Evolutionary conservation across 805 yeast species (phyloP).

Genomic region (Henningerozyma blattae): DNA sequence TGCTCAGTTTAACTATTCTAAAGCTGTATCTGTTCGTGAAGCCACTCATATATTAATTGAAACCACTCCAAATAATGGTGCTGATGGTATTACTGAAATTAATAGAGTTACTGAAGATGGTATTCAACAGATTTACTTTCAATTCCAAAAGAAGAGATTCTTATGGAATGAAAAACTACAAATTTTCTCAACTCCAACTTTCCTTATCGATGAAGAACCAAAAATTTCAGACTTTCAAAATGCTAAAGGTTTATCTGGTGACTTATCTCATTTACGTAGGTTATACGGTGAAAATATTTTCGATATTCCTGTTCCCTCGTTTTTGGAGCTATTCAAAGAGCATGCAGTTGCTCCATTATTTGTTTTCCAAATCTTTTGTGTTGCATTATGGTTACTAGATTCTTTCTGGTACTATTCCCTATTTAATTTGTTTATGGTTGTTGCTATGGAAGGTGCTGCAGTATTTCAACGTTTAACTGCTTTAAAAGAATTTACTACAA

Average conservation of each 20-base stretch:
- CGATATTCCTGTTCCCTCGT: slow-evolving; percentile 92
- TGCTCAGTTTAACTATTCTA: slow-evolving; percentile 53
- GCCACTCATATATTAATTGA: slow-evolving; percentile 66
- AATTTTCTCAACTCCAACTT: slow-evolving; percentile 71
- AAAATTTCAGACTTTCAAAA: slow-evolving; percentile 44
- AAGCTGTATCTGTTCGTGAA: slow-evolving; percentile 39
- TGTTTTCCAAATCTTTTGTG: slow-evolving; percentile 92
- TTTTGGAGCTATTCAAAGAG: slow-evolving; percentile 81
- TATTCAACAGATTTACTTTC: slow-evolving; percentile 54
- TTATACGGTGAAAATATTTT: slow-evolving; percentile 77
- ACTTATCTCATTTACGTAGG: slow-evolving; percentile 37
- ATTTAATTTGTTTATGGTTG: slow-evolving; percentile 83
- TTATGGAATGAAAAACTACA: slow-evolving; percentile 44
- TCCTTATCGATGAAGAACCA: slow-evolving; percentile 47
- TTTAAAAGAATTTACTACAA: slow-evolving; percentile 87
- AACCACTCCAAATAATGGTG: slow-evolving; percentile 79
- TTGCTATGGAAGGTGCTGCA: slow-evolving; percentile 85
- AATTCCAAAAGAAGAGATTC: slow-evolving; percentile 87
- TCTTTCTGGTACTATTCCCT: slow-evolving; percentile 94
- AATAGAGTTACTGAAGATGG: slow-evolving; percentile 42
- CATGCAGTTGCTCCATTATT: slow-evolving; percentile 98
- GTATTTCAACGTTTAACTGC: slow-evolving; percentile 94
- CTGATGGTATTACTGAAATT: slow-evolving; percentile 66
- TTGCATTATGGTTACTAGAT: slow-evolving; percentile 91
- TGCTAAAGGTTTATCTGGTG: slow-evolving; percentile 43